Evolutionary conservation across 345 rosid species (phyloP).

Genomic region (Populus simonii): DNA sequence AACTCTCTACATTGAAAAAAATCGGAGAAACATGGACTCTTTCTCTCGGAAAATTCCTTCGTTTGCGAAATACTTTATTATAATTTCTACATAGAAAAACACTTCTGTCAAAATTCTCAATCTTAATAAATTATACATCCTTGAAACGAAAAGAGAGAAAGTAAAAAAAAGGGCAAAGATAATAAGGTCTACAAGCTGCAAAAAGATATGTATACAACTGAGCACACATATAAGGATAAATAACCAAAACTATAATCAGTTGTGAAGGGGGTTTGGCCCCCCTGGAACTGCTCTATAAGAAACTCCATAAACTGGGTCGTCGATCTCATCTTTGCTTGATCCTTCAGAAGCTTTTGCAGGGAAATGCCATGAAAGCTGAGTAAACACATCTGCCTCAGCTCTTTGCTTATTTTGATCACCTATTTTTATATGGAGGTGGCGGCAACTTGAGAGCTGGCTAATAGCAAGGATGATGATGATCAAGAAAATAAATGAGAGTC

Average conservation of each 20-base stretch:
- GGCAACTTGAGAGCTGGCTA: constrained; percentile 29
- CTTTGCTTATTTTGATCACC: constrained; percentile 9
- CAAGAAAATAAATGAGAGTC: constrained; percentile 6
- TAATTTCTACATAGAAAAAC: not conserved
- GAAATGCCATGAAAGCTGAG: constrained; percentile 21
- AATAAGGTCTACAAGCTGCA: constrained; percentile 23
- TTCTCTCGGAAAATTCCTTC: not conserved
- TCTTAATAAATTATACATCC: constrained; percentile 29
- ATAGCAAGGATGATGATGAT: constrained; percentile 15
- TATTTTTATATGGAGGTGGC: constrained; percentile 1
- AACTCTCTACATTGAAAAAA: too few species aligned
- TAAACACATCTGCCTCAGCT: not conserved
- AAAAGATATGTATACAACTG: constrained; percentile 16
- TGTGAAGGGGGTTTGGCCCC: constrained; percentile 65
- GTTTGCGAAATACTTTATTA: not conserved
- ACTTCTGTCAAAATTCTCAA: constrained; percentile 1
- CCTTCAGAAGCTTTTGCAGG: constrained; percentile 26
- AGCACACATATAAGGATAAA: not conserved
- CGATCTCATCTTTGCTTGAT: constrained; percentile 13
- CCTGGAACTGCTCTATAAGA: constrained; percentile 45
- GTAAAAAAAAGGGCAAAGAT: not conserved
- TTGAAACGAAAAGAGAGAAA: not conserved
- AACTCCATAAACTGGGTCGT: constrained; percentile 31
- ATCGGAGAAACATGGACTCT: too few species aligned
- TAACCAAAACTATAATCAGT: constrained; percentile 25